Evolutionary conservation across 164 flowering plant species (phyloP).

Genomic region (Santalum album): DNA sequence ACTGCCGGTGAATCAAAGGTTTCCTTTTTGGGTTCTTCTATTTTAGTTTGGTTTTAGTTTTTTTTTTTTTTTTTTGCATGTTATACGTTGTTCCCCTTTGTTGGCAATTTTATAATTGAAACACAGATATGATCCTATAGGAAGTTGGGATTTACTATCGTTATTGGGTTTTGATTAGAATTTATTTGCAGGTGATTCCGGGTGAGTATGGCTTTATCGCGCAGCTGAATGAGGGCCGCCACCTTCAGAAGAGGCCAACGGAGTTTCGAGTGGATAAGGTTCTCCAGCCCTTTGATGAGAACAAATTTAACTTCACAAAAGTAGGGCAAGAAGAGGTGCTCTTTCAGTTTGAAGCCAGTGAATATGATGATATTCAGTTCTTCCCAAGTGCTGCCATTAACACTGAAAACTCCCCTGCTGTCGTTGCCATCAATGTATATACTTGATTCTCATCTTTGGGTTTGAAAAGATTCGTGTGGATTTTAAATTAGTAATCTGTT

Average conservation of each 20-base stretch:
- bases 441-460: not conserved
- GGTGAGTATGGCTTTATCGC: constrained; percentile 52
- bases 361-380: constrained; percentile 34
- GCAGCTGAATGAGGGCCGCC: constrained; percentile 60
- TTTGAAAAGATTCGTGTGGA: not conserved
- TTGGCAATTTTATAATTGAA: too few relatives aligned
- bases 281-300: constrained; percentile 63
- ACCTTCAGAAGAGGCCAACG: constrained; percentile 60
- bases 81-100: too few relatives aligned
- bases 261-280: constrained; percentile 71
- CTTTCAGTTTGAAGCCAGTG: constrained; percentile 51
- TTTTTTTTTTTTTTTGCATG: too few relatives aligned
- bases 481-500: not conserved
- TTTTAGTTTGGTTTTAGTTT: too few relatives aligned
- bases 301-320: constrained; percentile 70
- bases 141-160: too few relatives aligned
- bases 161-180: not conserved
- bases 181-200: constrained; percentile 41
- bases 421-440: constrained; percentile 64
- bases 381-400: constrained; percentile 44
- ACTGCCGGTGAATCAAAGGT: too few relatives aligned
- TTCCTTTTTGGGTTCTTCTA: too few relatives aligned
- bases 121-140: too few relatives aligned
- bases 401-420: constrained; percentile 38
- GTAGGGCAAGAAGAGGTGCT: constrained; percentile 73